Conservation (phyloP, 257 asterid genomes). For the Solanum etuberosum region DNA sequence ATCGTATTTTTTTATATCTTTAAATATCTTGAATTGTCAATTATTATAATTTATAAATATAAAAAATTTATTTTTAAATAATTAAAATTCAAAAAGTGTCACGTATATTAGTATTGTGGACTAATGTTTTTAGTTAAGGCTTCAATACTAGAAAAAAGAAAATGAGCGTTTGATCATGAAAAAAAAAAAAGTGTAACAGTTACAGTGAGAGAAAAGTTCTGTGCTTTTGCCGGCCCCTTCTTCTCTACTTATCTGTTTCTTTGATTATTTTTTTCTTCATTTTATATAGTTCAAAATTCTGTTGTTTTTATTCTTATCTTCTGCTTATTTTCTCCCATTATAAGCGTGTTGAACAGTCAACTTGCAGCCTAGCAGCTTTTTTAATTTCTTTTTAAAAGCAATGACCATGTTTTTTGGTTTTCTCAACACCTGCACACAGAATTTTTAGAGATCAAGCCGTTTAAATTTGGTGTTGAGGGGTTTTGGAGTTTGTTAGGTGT, state of each 20-base stretch:
- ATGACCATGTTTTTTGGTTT: not conserved
- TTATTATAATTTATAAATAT: too few relatives aligned
- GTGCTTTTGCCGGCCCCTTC: slow-evolving; percentile 27
- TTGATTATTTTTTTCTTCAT: not conserved
- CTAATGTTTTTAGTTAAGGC: not conserved
- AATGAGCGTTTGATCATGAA: not conserved
- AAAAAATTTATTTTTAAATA: too few relatives aligned
- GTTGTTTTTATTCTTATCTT: not conserved
- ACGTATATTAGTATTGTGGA: too few relatives aligned
- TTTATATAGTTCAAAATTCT: not conserved
- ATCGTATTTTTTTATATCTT: too few relatives aligned
- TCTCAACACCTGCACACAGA: not conserved
- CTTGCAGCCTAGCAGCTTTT: slow-evolving; percentile 9
- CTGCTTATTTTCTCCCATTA: not conserved
- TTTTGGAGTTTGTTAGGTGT: not conserved
- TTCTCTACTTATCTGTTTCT: not conserved
- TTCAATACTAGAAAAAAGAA: not conserved
- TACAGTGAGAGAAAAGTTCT: slow-evolving; percentile 10
- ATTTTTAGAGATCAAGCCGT: not conserved
- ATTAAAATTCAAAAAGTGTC: too few relatives aligned
- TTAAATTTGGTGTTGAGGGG: not conserved
- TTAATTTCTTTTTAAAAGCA: slow-evolving; percentile 20
- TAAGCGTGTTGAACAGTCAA: slow-evolving; percentile 79
- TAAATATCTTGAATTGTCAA: too few relatives aligned
- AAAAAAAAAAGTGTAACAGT: slow-evolving; percentile 1